These are phyloP conservation scores for Sporothrix mexicana DNA, from an alignment of 2,329 filamentous ascomycete species.

Conservation along the genomic window DNA sequence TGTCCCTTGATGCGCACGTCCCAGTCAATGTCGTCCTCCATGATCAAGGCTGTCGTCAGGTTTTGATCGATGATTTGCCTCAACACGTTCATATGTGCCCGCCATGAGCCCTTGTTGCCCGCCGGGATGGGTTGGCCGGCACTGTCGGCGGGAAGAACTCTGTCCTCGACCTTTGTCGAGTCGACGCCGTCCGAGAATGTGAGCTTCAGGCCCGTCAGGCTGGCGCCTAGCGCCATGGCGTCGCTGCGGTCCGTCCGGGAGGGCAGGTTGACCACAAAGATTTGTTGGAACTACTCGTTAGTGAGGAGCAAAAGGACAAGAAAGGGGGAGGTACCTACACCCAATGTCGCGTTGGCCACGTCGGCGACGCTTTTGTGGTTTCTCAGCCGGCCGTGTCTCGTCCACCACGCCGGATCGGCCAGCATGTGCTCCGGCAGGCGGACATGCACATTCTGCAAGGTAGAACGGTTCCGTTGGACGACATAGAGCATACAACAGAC, in stretches of 20 bases:
- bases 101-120: conserved; percentile 48
- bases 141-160: conserved; percentile 45
- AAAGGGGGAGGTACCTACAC: conserved; percentile 20
- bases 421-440: conserved; percentile 9
- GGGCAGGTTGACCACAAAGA: conserved; percentile 59
- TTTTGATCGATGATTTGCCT: conserved; percentile 52
- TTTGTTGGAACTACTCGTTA: conserved; percentile 54
- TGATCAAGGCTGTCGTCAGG: conserved; percentile 55
- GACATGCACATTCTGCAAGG: not conserved
- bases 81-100: conserved; percentile 51
- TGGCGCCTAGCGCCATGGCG: conserved; percentile 54
- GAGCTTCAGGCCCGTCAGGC: conserved; percentile 52
- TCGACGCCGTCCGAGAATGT: conserved; percentile 55
- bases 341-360: conserved; percentile 20
- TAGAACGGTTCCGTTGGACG: not conserved
- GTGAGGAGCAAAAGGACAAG: no score
- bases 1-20: conserved; percentile 58
- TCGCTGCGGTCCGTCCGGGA: conserved; percentile 58
- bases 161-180: conserved; percentile 48
- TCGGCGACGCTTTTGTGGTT: not conserved
- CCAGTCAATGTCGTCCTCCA: conserved; percentile 66
- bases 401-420: conserved; percentile 12
- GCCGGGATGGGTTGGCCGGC: conserved; percentile 44
- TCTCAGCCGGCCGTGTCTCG: not conserved
- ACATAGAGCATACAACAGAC: no score